These are phyloP conservation scores for Aspergillus cavernicola DNA, from an alignment of 495 filamentous ascomycete species.

Conservation along the genomic window DNA sequence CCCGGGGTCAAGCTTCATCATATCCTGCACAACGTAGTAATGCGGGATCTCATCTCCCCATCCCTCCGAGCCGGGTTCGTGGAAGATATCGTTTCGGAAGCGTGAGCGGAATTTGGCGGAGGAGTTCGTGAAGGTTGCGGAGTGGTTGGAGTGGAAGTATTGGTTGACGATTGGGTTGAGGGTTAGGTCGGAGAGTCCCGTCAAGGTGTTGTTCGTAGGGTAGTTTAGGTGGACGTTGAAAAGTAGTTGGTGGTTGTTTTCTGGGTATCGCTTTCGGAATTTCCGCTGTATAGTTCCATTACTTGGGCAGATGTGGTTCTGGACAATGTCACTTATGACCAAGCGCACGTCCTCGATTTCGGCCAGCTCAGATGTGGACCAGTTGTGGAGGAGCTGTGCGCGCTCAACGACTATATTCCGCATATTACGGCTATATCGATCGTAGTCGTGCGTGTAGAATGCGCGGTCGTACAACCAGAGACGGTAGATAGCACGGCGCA, in stretches of 20 bases:
- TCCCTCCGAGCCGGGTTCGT: conserved; percentile 41
- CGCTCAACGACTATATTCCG: conserved; percentile 44
- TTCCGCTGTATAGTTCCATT: conserved; percentile 57
- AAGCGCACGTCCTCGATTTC: conserved; percentile 53
- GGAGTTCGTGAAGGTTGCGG: conserved; percentile 17
- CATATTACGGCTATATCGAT: conserved; percentile 45
- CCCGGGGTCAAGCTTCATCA: conserved; percentile 60
- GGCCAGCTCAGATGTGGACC: conserved; percentile 48
- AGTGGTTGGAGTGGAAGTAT: conserved; percentile 24
- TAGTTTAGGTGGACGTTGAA: conserved; percentile 55
- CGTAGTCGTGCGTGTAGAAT: conserved; percentile 48
- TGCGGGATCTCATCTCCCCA: conserved; percentile 63
- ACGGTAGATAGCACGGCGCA: conserved; percentile 66
- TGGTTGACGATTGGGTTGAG: conserved; percentile 9
- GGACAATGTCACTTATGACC: conserved; percentile 49
- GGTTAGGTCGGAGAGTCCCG: conserved; percentile 4
- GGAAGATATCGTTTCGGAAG: conserved; percentile 36
- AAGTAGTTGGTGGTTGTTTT: conserved; percentile 42
- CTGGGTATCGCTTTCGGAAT: conserved; percentile 52
- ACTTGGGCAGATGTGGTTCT: conserved; percentile 55
- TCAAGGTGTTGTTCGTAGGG: conserved; percentile 16
- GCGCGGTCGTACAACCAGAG: conserved; percentile 63
- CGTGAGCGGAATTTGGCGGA: conserved; percentile 29
- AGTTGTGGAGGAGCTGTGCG: conserved; percentile 55
- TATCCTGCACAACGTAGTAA: conserved; percentile 63